phyloP scores from a whole-genome alignment of 371 early-diverging fungal species.

The Mortierella sp. region DNA sequence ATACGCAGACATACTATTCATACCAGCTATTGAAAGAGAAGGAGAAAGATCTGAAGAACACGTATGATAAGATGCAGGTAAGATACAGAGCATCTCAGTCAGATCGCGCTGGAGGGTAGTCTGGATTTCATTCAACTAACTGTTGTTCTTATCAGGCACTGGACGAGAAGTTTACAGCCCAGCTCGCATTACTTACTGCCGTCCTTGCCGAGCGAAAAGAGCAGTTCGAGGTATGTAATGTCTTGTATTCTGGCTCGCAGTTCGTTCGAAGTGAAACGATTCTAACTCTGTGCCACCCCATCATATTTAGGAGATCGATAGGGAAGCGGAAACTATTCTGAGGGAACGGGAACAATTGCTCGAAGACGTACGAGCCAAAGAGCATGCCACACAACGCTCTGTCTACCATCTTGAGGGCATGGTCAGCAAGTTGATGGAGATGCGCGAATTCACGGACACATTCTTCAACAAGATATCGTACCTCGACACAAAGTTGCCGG shows the following conservation, averaged over 20 bases:
- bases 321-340: conserved; percentile 29
- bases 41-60: conserved; percentile 28
- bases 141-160: conserved; percentile 10
- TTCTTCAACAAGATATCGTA: conserved; percentile 52
- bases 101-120: too few species aligned
- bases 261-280: too few species aligned
- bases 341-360: conserved; percentile 28
- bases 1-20: conserved; percentile 44
- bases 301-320: conserved; percentile 29
- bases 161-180: conserved; percentile 30
- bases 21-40: conserved; percentile 46
- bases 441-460: conserved; percentile 47
- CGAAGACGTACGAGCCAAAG: conserved; percentile 34
- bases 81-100: not conserved
- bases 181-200: conserved; percentile 22
- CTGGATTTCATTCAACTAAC: too few species aligned
- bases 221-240: conserved; percentile 28
- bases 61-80: conserved; percentile 41
- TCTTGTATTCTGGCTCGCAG: too few species aligned
- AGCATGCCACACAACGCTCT: conserved; percentile 48
- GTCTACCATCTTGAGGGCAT: conserved; percentile 50
- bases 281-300: too few species aligned
- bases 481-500: conserved; percentile 47
- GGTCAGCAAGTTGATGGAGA: conserved; percentile 48
- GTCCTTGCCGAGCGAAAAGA: conserved; percentile 25